Conservation (phyloP, 2,329 filamentous ascomycete species). For the Bipolaris oryzae region DNA sequence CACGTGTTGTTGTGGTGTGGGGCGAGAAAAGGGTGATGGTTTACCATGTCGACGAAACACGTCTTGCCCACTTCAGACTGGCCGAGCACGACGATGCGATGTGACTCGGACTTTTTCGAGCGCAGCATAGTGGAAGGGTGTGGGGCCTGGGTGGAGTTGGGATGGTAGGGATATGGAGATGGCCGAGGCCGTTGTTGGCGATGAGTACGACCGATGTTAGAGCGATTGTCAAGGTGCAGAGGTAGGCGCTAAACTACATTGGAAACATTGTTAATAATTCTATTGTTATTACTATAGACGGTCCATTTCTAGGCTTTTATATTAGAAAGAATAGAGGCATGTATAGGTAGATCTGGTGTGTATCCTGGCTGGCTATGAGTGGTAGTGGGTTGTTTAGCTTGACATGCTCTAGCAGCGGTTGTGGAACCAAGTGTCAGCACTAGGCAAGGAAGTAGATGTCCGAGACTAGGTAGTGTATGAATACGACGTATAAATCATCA, state of each 20-base stretch:
- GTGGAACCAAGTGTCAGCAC: no score
- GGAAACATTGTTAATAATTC: neutral
- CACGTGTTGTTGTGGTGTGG: neutral
- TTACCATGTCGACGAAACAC: constrained; percentile 34
- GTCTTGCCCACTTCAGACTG: constrained; percentile 34
- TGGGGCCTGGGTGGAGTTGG: neutral
- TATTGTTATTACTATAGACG: no score
- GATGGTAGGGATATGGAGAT: neutral
- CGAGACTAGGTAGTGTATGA: no score
- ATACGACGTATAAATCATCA: no score
- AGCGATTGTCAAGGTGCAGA: constrained; percentile 1
- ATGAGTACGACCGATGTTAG: neutral
- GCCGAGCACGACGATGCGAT: constrained; percentile 28
- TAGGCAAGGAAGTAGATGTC: no score
- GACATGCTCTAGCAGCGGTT: no score
- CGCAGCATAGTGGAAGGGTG: neutral
- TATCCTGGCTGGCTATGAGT: no score
- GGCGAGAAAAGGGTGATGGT: neutral
- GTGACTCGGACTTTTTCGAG: constrained; percentile 1
- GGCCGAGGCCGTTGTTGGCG: neutral
- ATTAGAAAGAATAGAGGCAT: neutral
- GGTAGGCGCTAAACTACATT: neutral
- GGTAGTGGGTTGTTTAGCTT: no score
- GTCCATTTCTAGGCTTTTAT: no score
- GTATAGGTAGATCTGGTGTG: neutral